Base-by-base conservation (phyloP, 148 eudicot species). In the Fagopyrum esculentum region DNA sequence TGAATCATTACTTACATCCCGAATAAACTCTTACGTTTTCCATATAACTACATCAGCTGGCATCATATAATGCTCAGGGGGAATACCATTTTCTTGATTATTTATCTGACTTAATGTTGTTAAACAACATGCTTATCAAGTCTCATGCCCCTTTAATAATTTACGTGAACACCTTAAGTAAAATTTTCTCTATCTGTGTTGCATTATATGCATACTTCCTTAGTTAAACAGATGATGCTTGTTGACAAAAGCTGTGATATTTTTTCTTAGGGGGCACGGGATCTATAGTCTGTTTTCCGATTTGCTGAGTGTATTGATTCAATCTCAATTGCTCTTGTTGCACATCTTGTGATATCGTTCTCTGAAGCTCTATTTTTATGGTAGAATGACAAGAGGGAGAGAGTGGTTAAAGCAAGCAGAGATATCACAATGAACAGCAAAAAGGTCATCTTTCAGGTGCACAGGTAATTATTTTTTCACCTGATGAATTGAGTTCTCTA, bases 371-470 rank as follows among this genome's bases (percentile, higher is more conserved):
- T 16, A 44, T 35, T 74, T 29, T 70, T 9, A 70, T 66, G 77
- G 81, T 83, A 96, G 99, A 96, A 96, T 79, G 99, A 96, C 35
- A 96, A 96, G 80, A 79, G 99, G 84, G 99, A 96, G 83, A 86
- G 93, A 75, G 86, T 96, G 51, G 99, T 96, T 11, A 96, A 96
- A 79, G 99, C 98, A 52, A 96, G 99, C 78, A 88, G 99, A 60
- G 99, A 92, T 83, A 84, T 96, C 77, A 96, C 99, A 52, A 87
- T 92, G 79, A 92, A 92, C 73, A 96, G 99, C 89, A 96, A 96
- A 83, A 96, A 96, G 81, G 99, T 96, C 76, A 96, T 96, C 70
- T 96, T 92, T 81, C 98, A 92, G 83, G 99, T 96, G 76, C 99
- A 96, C 84, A 93, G 99, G 99, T 96, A 77, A 81, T 12, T 45